Evolutionary conservation across 2,329 filamentous ascomycete species (phyloP).

Genomic region (Neofusicoccum kwambonambiense): DNA sequence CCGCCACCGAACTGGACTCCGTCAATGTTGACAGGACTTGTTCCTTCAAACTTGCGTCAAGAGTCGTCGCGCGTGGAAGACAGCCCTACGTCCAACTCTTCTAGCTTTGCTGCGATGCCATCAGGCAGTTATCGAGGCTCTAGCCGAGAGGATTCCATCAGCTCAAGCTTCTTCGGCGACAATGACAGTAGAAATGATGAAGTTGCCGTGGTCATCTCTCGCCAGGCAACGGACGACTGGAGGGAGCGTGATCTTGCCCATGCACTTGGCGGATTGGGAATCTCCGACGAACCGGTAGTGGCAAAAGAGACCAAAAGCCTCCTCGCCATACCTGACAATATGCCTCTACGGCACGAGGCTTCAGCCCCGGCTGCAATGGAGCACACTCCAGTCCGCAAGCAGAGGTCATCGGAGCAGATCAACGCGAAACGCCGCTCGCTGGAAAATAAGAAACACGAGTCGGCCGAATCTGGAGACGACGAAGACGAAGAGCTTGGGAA

Average conservation of each 20-base stretch:
- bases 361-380: conserved; percentile 61
- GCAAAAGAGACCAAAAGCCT: conserved; percentile 25
- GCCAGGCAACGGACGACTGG: conserved; percentile 76
- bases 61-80: conserved; percentile 66
- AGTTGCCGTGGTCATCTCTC: conserved; percentile 70
- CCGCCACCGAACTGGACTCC: conserved; percentile 61
- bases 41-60: conserved; percentile 63
- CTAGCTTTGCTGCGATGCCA: conserved; percentile 69
- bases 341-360: conserved; percentile 45
- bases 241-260: conserved; percentile 56
- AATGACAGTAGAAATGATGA: conserved; percentile 79
- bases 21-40: conserved; percentile 44
- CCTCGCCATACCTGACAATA: conserved; percentile 34
- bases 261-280: conserved; percentile 67
- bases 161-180: conserved; percentile 84
- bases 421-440: conserved; percentile 71
- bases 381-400: conserved; percentile 50
- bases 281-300: conserved; percentile 58
- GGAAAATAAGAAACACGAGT: conserved; percentile 71
- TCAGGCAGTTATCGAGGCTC: conserved; percentile 75
- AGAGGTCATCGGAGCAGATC: conserved; percentile 71
- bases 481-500: conserved; percentile 87
- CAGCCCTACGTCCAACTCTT: conserved; percentile 77
- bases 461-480: conserved; percentile 86
- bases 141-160: conserved; percentile 84